phyloP scores from a whole-genome alignment of 176 grass and related monocot species.

The Oryza longistaminata region DNA sequence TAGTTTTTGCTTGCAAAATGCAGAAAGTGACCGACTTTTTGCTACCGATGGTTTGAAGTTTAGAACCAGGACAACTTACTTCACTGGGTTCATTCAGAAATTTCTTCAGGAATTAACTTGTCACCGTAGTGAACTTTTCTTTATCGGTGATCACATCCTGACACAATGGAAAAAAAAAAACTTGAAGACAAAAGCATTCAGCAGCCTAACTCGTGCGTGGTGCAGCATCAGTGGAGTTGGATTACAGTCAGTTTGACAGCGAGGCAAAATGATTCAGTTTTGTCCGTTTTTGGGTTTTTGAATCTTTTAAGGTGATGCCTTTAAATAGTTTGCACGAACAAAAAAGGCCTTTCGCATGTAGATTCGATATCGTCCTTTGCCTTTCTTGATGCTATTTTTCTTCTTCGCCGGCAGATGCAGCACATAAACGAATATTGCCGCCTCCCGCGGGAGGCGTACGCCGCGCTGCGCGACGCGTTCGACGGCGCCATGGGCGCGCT shows the following conservation, averaged over 20 bases:
- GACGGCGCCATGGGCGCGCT: constrained; percentile 35
- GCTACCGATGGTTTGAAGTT: neutral
- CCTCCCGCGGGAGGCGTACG: constrained; percentile 61
- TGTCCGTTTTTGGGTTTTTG: constrained; percentile 17
- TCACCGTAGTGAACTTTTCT: neutral
- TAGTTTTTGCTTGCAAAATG: neutral
- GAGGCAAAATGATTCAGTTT: constrained; percentile 27
- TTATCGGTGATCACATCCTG: neutral
- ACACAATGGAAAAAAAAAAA: neutral
- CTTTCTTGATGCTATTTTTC: constrained; percentile 14
- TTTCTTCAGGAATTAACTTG: neutral
- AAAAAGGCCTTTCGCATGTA: constrained; percentile 26
- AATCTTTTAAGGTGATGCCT: constrained; percentile 10
- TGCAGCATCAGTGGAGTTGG: neutral
- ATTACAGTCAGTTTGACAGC: constrained; percentile 23
- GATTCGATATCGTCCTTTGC: constrained; percentile 20
- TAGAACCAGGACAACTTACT: neutral
- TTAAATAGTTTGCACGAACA: neutral
- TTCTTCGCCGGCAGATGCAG: constrained; percentile 10
- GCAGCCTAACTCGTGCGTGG: neutral
- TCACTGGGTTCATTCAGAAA: neutral
- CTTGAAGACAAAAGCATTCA: neutral
- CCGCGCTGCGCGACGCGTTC: constrained; percentile 66
- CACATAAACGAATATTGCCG: constrained; percentile 20
- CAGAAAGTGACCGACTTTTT: neutral